Base-by-base conservation (phyloP, 768 basidiomycete species). In the Exsudoporus frostii region DNA sequence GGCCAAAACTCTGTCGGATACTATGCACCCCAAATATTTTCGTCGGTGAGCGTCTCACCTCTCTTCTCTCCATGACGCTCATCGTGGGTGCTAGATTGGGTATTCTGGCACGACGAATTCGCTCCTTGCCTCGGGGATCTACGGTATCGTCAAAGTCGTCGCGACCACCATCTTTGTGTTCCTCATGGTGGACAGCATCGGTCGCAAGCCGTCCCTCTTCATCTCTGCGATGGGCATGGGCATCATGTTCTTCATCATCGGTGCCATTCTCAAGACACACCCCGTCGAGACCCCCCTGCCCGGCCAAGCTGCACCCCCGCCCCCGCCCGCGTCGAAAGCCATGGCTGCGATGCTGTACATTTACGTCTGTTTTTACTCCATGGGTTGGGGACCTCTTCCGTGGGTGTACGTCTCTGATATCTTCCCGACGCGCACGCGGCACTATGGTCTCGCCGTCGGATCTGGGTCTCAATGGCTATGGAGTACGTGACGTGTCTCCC, bases 281-380 rank as follows among this genome's bases (percentile, higher is more conserved):
- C 87, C 88, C 6, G 59, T 67, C 17, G 38, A 17, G 19, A 79
- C 82, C 1, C 75, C 76, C 4, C 59, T 68, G 2, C 54, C 73
- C 0, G 60, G 65, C 62, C 79, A 24, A 73, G 72, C 34, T 73
- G 77, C 76, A 1, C 51, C 65, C 1, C n/a, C 62, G 3, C 78
- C 80, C 0, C 65, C 84, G 0, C 75, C 82, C 0, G 77, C 83
- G 17, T 76, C 75, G 2, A 83, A 86, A 66, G 92, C 79, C 1
- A 93, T 92, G 91, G 90, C 91, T 4, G 88, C 83, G 2, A 82
- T 91, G 82, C 70, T 93, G 27, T 94, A 93, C 65, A 81, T 93
- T 49, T 94, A 89, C 61, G 89, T 92, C 39, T 86, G 85, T 66
- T 92, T 92, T 70, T 93, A 92, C 69, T 88, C 85, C 4, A 86